A percentile compares a stretch with the other conserved stretches of the same genome.
Conservation (phyloP, 148 eudicot species). For the Cornus kousa region DNA sequence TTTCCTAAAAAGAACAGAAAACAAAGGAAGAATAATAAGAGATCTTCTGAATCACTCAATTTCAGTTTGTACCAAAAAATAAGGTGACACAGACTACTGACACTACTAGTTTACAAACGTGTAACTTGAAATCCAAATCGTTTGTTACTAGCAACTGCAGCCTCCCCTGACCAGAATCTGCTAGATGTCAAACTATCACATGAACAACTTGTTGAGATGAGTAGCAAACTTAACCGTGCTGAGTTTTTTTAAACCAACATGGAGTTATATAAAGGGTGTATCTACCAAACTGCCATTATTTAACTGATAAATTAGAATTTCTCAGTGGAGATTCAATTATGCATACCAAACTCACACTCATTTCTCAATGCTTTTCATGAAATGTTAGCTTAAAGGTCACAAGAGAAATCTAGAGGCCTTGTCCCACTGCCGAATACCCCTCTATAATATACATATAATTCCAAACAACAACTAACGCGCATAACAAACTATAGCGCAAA, state of each 20-base stretch:
- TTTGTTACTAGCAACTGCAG: background rate
- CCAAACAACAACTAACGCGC: background rate
- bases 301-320: background rate
- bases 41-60: background rate
- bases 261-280: constrained; percentile 1
- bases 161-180: background rate
- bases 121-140: background rate
- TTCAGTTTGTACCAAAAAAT: background rate
- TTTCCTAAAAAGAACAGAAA: background rate
- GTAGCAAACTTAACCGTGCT: background rate
- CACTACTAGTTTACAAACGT: background rate
- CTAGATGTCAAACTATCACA: constrained; percentile 2
- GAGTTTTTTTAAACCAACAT: background rate
- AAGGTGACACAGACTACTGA: background rate
- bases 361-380: no score
- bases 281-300: background rate
- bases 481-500: background rate
- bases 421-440: background rate
- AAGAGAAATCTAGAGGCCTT: background rate
- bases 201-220: background rate
- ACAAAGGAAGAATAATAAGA: background rate
- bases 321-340: constrained; percentile 1
- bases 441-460: background rate
- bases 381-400: background rate
- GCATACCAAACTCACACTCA: background rate